These are phyloP conservation scores for Globisporangium solare DNA, from an alignment of 352 stramenopile species.

Conservation along the genomic window DNA sequence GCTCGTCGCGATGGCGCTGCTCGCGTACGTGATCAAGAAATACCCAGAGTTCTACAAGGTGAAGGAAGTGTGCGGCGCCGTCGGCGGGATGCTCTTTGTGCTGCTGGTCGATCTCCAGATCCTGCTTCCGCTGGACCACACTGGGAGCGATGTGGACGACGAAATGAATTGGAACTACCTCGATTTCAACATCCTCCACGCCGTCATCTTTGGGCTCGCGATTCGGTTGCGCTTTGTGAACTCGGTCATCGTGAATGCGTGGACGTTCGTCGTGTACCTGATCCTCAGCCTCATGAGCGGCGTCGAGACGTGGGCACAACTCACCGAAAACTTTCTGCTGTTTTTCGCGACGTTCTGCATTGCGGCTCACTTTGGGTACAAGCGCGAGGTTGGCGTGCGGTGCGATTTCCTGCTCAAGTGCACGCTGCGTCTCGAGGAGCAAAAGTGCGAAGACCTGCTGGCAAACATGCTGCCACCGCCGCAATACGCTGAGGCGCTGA, in stretches of 20 bases:
- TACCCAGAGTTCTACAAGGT: constrained; percentile 28
- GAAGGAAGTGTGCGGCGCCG: constrained; percentile 29
- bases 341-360: constrained; percentile 26
- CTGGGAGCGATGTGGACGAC: background rate
- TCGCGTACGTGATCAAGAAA: constrained; percentile 25
- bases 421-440: constrained; percentile 68
- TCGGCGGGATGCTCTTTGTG: constrained; percentile 31
- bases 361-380: constrained; percentile 52
- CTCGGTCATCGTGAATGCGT: constrained; percentile 35
- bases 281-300: constrained; percentile 13
- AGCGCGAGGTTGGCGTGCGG: constrained; percentile 52
- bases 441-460: constrained; percentile 79
- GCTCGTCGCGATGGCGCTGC: constrained; percentile 18
- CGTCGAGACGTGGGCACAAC: constrained; percentile 28
- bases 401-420: constrained; percentile 78
- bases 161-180: constrained; percentile 25
- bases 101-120: constrained; percentile 35
- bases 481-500: constrained; percentile 65
- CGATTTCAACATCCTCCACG: constrained; percentile 46
- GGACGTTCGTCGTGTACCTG: constrained; percentile 34
- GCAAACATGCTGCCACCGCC: constrained; percentile 83
- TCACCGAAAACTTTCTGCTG: constrained; percentile 38
- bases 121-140: constrained; percentile 16
- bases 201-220: constrained; percentile 49
- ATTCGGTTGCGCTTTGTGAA: constrained; percentile 61